Evolutionary conservation across 768 basidiomycete species (phyloP), one percentile per base, ranked within the genome.

Genomic region (Tulasnella sp.): DNA sequence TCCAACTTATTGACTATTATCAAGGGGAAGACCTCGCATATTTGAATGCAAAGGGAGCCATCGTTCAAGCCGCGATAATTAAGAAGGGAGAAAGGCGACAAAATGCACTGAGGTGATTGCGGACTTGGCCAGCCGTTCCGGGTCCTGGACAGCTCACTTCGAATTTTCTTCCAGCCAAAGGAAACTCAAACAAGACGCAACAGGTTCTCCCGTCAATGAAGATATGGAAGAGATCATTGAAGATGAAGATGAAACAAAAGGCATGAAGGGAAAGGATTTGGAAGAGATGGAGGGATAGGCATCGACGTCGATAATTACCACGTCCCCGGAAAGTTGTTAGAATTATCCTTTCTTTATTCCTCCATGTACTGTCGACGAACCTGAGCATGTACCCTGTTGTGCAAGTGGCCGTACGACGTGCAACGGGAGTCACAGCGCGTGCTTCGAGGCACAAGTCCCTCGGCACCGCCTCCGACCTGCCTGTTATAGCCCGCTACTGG

Each of bases 21-120:
- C 85, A 87, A 23, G 95, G 94, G 3, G 87, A 88, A 79, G 95
- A 97, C 83, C 86, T 97, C 70, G 85, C 89, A 40, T 95, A 93
- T 81, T 86, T 94, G 79, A 96, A 94, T 82, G 86, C 89, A 0
- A 88, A 90, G 82, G 96, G 94, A 11, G 87, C 88, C 71, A 91
- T 99, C 55, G 95, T 95, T 0, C 83, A 89, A 0, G 86, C 86
- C 5, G 91, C 93, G 5, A 87, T 94, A 57, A 86, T 93, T n/a
- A 89, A 87, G 82, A 89, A 87, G 82, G 89, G 89, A 57, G 79
- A 73, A 78, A 87, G 86, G 80, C 87, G 84, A 78, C 86, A 92
- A 78, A 70, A 70, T n/a, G 39, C 69, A 32, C n/a, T 70, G 20
- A 70, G 23, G 61, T 67, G 10, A 70, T 20, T 26, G 1, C 29